These are phyloP conservation scores for Hypocreales sp. DNA, from an alignment of 2,329 filamentous ascomycete genomes.

Conservation along the genomic window DNA sequence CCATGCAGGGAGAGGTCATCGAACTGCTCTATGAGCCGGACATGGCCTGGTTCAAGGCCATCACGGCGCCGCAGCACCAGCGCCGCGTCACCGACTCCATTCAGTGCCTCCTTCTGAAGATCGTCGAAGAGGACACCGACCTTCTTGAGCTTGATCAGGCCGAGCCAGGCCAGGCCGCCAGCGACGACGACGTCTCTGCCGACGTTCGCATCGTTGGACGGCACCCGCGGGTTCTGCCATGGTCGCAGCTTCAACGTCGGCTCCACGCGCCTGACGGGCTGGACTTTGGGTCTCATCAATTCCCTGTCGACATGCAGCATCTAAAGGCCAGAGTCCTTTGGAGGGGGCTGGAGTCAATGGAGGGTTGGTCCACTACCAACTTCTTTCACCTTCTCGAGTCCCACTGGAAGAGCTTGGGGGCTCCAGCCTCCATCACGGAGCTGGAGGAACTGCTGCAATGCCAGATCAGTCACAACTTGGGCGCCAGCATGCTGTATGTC, in stretches of 20 bases:
- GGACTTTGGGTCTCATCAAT: slow-evolving; percentile 9
- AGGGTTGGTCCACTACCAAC: slow-evolving; percentile 2
- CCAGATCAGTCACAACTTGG: slow-evolving; percentile 12
- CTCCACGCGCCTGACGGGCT: too few relatives aligned
- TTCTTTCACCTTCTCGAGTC: neutral
- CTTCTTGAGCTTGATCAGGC: slow-evolving; percentile 2
- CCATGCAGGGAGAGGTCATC: slow-evolving; percentile 5
- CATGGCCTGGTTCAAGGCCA: slow-evolving; percentile 18
- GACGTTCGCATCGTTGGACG: slow-evolving; percentile 8
- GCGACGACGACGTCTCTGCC: slow-evolving; percentile 1
- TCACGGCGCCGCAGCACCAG: slow-evolving; percentile 4
- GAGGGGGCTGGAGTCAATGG: slow-evolving; percentile 8
- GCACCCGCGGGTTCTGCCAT: slow-evolving; percentile 9
- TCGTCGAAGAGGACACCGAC: slow-evolving; percentile 8
- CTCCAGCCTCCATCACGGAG: neutral
- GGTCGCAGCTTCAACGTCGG: slow-evolving; percentile 5
- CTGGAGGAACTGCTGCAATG: slow-evolving; percentile 8
- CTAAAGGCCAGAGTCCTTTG: slow-evolving; percentile 9
- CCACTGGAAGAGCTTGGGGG: neutral
- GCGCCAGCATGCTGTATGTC: slow-evolving; percentile 12
- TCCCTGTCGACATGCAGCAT: slow-evolving; percentile 7
- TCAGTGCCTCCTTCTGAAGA: slow-evolving; percentile 6
- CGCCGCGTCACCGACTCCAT: slow-evolving; percentile 7
- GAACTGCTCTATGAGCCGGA: slow-evolving; percentile 22
- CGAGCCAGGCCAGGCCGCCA: neutral